Evolutionary conservation across 805 yeast species (phyloP), one percentile per base, ranked within the genome.

Genomic region (Nakazawaea ambrosiae): DNA sequence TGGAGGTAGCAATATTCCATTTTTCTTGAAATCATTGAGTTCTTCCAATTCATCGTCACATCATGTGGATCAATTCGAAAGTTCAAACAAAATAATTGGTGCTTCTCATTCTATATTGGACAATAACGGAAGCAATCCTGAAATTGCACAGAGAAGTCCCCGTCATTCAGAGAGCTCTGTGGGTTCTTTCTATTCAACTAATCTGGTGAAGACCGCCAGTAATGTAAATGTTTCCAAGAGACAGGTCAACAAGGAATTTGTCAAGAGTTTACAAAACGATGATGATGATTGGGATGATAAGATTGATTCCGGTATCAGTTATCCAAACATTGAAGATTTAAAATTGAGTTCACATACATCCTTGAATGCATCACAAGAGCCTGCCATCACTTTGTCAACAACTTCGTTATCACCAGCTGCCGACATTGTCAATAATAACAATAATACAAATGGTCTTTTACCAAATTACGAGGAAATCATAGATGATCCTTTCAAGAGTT

Each of bases 211-310:
- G 17, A 39, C 49, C 12, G 23, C 12, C 20, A 31, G 36, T 20
- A 14, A 18, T 16, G 11, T 31, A 17, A 37, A 37, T 17, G 35
- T 37, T 17, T 19, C 53, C 45, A 25, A 41, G 47, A 31, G 35
- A 24, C 36, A 20, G 32, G 20, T 31, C 26, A 34, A 41, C 31
- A 26, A 40, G 33, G 33, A 31, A 11, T 43, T 39, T 31, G 34
- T 31, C 36, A 33, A 27, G 36, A 38, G 20, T 27, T 32, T 33
- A 20, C 30, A 28, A 33, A 30, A 88, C 53, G 62, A 80, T 40
- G 96, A 88, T 54, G 95, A 84, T 48, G 96, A 87, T 57, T 88
- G 96, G 96, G 90, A 87, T 55, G 94, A 75, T 15, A 67, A 59
- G 15, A 47, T 90, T 5, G 27, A 73, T 39, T 75, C 49, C 18